Evolutionary conservation across 1,284 basidiomycete genomes (phyloP), one percentile per base, ranked within the genome.

Genomic region (Ustilago trichophora): DNA sequence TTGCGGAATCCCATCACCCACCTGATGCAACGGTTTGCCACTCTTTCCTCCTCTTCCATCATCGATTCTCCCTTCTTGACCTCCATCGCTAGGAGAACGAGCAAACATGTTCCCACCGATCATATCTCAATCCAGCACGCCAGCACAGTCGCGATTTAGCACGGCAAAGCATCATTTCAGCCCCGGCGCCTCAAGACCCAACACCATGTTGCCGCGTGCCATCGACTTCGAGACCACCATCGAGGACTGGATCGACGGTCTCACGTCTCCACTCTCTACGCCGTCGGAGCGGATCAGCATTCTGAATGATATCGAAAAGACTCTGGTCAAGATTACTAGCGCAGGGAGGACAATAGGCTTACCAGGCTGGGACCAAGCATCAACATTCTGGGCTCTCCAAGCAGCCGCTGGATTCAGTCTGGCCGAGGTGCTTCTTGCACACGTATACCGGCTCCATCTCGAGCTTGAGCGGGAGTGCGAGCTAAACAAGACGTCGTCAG

Each of bases 351-450:
- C 38, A 21, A 16, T 37, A 16, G 37, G 37, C 3, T 27, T 58
- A 27, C 25, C 50, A 8, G 36, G 46, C 3, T 29, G 59, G 19
- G 40, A 65, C n/a, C 37, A 40, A 9, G 36, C 57, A 3, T 10
- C 53, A 2, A 43, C 67, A 4, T 70, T 70, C 35, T 70, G 67
- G 67, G 40, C 51, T 6, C 35, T 65, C 16, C 67, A 70, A 33
- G 50, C 45, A 3, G 44, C 49, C 0, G 60, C 57, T 22, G 67
- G 67, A 0, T 65, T 44, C 57, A 65, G 47, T 27, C 46, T 70
- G 3, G 57, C 67, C 6, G 53, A 70, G 29, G 46, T 43, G 22
- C 47, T 70, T 8, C 38, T 70, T n/a, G 46, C 52, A 4, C 52
- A 53, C 27, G 51, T 70, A 11, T 54, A 47, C 37, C 32, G 57